These are phyloP conservation scores for Stellera chamaejasme DNA, from an alignment of 345 rosid genomes.

Conservation along the genomic window DNA sequence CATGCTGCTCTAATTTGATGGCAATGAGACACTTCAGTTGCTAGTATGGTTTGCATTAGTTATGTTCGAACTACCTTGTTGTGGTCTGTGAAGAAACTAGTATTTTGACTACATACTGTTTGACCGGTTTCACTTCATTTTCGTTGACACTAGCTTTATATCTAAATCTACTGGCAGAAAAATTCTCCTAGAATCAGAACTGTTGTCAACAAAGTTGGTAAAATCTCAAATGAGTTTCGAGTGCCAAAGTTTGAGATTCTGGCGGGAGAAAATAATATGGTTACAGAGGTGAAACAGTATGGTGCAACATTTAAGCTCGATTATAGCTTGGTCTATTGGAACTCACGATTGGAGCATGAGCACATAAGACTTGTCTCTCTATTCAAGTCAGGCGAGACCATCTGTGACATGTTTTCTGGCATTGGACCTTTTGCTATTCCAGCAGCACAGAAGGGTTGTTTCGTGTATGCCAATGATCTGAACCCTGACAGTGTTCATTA, in stretches of 20 bases:
- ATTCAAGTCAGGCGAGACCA: constrained; percentile 68
- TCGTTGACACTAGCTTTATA: not conserved
- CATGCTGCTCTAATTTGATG: no score
- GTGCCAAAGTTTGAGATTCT: constrained; percentile 90
- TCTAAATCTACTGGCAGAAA: constrained; percentile 44
- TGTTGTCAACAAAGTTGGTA: constrained; percentile 78
- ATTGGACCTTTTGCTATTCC: constrained; percentile 96
- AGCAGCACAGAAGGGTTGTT: constrained; percentile 87
- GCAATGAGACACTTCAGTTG: no score
- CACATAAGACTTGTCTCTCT: constrained; percentile 71
- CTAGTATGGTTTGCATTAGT: no score
- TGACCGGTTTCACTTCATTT: not conserved
- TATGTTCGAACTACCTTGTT: no score
- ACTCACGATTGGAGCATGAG: constrained; percentile 93
- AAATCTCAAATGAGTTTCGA: constrained; percentile 78
- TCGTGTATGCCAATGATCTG: constrained; percentile 83
- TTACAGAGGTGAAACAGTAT: constrained; percentile 87
- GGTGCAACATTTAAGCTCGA: constrained; percentile 91
- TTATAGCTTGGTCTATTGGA: constrained; percentile 85
- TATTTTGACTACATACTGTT: no score
- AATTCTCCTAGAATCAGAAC: constrained; percentile 81
- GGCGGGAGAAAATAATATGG: constrained; percentile 78
- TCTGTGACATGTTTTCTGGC: constrained; percentile 97
- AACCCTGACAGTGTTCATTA: constrained; percentile 74
- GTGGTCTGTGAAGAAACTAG: no score